Evolutionary conservation across 1,284 basidiomycete species (phyloP).

Genomic region (Naganishia cerealis): DNA sequence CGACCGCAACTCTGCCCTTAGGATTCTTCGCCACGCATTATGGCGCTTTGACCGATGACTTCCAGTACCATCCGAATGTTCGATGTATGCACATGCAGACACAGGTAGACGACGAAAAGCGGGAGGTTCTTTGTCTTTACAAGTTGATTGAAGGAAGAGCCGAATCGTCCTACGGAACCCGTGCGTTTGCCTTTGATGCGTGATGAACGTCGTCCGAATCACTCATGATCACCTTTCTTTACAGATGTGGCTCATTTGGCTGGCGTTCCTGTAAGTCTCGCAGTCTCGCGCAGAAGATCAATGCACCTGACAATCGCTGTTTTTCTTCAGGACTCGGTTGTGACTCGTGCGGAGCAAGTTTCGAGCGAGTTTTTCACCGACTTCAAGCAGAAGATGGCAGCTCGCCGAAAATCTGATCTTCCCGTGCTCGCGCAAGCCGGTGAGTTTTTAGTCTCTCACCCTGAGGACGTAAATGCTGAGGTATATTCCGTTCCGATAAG

Average conservation of each 20-base stretch:
- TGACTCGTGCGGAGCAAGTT: constrained; percentile 79
- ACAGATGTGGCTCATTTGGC: constrained; percentile 78
- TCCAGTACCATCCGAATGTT: constrained; percentile 86
- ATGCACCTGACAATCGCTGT: too few relatives aligned
- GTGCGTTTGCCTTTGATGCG: constrained; percentile 43
- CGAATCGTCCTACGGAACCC: constrained; percentile 86
- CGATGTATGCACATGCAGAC: constrained; percentile 93
- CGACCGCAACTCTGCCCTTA: constrained; percentile 82
- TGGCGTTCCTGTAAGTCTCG: constrained; percentile 64
- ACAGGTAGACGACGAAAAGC: constrained; percentile 81
- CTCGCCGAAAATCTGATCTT: constrained; percentile 65
- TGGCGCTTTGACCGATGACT: constrained; percentile 54
- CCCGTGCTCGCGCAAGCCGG: constrained; percentile 80
- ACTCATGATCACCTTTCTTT: constrained; percentile 30
- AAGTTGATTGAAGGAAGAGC: constrained; percentile 86
- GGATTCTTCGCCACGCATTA: constrained; percentile 59
- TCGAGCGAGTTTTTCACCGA: constrained; percentile 83
- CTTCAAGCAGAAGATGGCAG: constrained; percentile 73
- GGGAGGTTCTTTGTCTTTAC: constrained; percentile 85
- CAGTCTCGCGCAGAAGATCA: background rate
- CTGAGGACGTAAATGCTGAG: background rate
- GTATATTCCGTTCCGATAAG: background rate
- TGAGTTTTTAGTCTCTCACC: constrained; percentile 22
- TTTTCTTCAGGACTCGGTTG: constrained; percentile 59
- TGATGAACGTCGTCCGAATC: constrained; percentile 35